phyloP scores from a whole-genome alignment of 2,329 filamentous ascomycete genomes.

The Stagonosporopsis chrysanthemi region DNA sequence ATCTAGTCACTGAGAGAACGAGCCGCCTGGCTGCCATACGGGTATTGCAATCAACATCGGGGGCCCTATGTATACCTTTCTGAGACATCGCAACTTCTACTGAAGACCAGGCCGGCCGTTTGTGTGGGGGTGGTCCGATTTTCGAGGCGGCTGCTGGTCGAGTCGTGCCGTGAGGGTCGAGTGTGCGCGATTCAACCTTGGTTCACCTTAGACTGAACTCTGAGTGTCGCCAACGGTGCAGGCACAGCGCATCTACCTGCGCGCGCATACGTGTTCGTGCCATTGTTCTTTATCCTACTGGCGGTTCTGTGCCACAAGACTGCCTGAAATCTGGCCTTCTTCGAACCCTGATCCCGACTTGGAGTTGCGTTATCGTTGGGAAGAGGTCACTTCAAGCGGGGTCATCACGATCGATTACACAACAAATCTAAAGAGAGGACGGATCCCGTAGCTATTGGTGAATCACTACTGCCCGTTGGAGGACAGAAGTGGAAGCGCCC shows the following conservation, averaged over 20 bases:
- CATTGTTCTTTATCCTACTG: slow-evolving; percentile 4
- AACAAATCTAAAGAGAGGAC: slow-evolving; percentile 1
- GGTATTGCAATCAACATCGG: background rate
- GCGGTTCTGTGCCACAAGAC: slow-evolving; percentile 1
- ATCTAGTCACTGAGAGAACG: background rate
- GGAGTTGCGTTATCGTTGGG: slow-evolving; percentile 1
- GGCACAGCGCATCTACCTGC: slow-evolving; percentile 11
- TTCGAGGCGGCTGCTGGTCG: background rate
- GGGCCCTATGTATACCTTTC: slow-evolving; percentile 9
- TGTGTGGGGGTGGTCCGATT: slow-evolving; percentile 1
- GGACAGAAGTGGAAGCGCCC: slow-evolving; percentile 6
- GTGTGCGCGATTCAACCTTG: slow-evolving; percentile 7
- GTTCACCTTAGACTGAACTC: slow-evolving; percentile 6
- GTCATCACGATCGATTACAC: slow-evolving; percentile 12
- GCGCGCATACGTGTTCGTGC: slow-evolving; percentile 6
- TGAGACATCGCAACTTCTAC: slow-evolving; percentile 2
- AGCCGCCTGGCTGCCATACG: background rate
- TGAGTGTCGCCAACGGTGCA: slow-evolving; percentile 10
- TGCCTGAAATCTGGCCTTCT: slow-evolving; percentile 8
- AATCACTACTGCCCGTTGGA: slow-evolving; percentile 14
- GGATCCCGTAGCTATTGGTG: slow-evolving; percentile 6
- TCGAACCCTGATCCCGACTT: slow-evolving; percentile 3
- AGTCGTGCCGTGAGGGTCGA: slow-evolving; percentile 2
- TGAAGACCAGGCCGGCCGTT: slow-evolving; percentile 11
- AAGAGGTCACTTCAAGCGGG: slow-evolving; percentile 6